Base-by-base conservation (phyloP, 495 filamentous ascomycete species). In the Chlorociboria aeruginascens region DNA sequence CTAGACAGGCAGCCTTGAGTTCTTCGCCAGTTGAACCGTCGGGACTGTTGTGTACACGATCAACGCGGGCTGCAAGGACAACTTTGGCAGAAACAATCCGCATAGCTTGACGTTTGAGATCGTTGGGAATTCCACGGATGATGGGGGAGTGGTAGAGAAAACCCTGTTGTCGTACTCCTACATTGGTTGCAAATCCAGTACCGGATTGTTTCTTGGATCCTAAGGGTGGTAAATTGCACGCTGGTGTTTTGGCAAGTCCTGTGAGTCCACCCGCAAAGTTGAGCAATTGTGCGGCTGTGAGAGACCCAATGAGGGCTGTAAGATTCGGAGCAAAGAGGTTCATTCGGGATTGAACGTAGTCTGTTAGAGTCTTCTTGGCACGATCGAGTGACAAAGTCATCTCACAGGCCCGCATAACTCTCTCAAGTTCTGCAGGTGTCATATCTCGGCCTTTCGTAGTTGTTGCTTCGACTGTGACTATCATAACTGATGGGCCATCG, bases 311-410 rank as follows among this genome's bases (percentile, higher is more conserved):
- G 30, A 98, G 75, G 13, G 79, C 80, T n/a, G 93, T 93, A 32
- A 96, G 69, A 55, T 98, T 98, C 8, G 92, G 92, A 9, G 93
- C 92, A 57, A 95, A 96, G 40, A 94, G 74, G 55, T 79, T 90
- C 86, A 98, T 96, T 50, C 92, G 87, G 32, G 89, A 95, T 67
- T 95, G 82, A n/a, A 96, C 90, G 58, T 90, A 97, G 55, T 92
- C 82, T 3, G 89, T 96, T 40, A 97, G 77, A 31, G 78, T 83
- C 46, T 76, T 82, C 62, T 95, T 94, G 40, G 90, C 90, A 40
- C 76, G 78, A 56, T 97, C 89, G 12, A 98, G 81, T 46, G 78
- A 77, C 34, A 95, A 70, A 34, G 87, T 85, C 77, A 87, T 90
- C 51, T 88, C 76, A 65, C 90, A 96, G 8, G 88, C 89, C 45